Base-by-base conservation (phyloP, 176 grass and related monocot genomes). In the Musa acuminata region DNA sequence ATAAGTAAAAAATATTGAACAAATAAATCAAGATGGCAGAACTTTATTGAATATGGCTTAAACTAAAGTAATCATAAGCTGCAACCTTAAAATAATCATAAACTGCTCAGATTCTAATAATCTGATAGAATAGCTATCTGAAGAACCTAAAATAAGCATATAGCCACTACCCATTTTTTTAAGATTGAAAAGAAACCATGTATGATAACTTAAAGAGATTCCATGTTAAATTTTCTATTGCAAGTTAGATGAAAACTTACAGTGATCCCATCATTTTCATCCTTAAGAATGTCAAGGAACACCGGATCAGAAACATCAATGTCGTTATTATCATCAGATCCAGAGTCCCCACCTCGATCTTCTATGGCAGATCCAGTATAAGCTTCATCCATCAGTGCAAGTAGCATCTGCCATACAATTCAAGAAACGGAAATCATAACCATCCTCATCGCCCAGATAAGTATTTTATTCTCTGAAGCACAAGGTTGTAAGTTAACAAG, bases 221-320 rank as follows among this genome's bases (percentile, higher is more conserved):
- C 21, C 23, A 10, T 3, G 1, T 11, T 55, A 12, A 11, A 27
- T 3, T 16, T 2, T 1, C 27, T 55, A 9, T 13, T 73, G 13
- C 52, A 8, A 12, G 52, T 35, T 29, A 27, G 72, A 68, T 58
- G 25, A 64, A 35, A 60, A 84, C 87, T 80, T 89, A 98, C 95
- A 51, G 95, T 88, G 74, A 93, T 87, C 51, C 90, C 90, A 87
- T 98, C 95, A 86, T 98, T 98, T 69, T 91, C 90, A 78, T 98
- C 90, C 85, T 98, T 98, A 67, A 98, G 78, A 85, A 98, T 84
- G 67, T 98, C 95, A 73, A 98, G 90, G 82, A 98, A 93, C 66
- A 90, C 83, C 11, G 90, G 90, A 13, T 98, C 95, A 68, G 95
- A 75, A 78, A 84, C 82, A 77, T 93, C 95, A 82, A 93, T 83